These are phyloP conservation scores for Tilletia caries DNA, from an alignment of 1,284 basidiomycete species.

Conservation along the genomic window DNA sequence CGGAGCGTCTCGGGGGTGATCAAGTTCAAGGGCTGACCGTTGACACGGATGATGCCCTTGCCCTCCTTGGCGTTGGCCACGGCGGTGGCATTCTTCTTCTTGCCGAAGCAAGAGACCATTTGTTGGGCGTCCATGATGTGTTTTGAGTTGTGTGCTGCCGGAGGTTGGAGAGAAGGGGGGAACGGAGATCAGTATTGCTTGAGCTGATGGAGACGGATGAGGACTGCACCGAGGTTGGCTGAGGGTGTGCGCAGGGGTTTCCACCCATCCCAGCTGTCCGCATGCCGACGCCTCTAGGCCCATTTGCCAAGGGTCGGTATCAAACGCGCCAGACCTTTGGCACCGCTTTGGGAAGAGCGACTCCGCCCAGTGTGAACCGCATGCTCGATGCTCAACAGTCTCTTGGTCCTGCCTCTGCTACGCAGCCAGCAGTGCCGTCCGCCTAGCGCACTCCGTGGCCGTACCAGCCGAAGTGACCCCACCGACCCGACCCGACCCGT, in stretches of 20 bases:
- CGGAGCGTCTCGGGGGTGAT: slow-evolving; percentile 85
- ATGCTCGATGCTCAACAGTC: too few relatives aligned
- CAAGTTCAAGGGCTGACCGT: slow-evolving; percentile 92
- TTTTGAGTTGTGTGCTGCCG: neutral
- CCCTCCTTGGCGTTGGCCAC: slow-evolving; percentile 65
- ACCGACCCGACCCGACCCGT: too few relatives aligned
- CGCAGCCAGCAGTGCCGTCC: too few relatives aligned
- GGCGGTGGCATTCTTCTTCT: slow-evolving; percentile 55
- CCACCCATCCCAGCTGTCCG: too few relatives aligned
- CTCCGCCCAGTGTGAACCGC: too few relatives aligned
- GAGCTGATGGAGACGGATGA: neutral
- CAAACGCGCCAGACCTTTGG: too few relatives aligned
- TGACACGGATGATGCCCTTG: slow-evolving; percentile 93
- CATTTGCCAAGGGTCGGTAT: too few relatives aligned
- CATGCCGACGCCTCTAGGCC: too few relatives aligned
- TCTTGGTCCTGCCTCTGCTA: too few relatives aligned
- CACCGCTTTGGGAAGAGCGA: too few relatives aligned
- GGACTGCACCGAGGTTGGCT: neutral
- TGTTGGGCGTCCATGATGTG: slow-evolving; percentile 13
- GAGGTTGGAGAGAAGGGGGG: neutral
- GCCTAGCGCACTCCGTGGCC: too few relatives aligned
- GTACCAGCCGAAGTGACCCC: too few relatives aligned
- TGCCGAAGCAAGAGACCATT: slow-evolving; percentile 54
- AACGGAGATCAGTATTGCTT: neutral
- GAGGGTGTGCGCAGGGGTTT: neutral